Evolutionary conservation across 169 alveolate species (phyloP), one percentile per base, ranked within the genome.

Genomic region (Neospora caninum): DNA sequence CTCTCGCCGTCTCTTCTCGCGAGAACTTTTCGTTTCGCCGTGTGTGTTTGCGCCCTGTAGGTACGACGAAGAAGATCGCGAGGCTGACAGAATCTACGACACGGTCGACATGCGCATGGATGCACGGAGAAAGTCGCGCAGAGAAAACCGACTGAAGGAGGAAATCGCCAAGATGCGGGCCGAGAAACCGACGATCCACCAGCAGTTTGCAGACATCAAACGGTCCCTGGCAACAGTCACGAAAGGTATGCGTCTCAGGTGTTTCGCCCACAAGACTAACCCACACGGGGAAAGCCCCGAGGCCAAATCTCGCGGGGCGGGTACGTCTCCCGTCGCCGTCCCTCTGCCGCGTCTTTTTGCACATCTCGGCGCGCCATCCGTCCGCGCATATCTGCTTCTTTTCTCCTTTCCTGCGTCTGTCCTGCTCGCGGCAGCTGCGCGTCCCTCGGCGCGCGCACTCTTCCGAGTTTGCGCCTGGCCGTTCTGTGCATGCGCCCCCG

Each of bases 41-140:
- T n/a, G n/a, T n/a, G n/a, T 36, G 34, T 38, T 91, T 27, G 38
- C 64, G 36, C 80, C 38, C 43, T 49, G 49, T 80, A 96, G 97
- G 93, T 98, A 98, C 93, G 99, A 98, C 93, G 99, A 98, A 49
- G 99, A 98, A 83, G 99, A 98, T 92, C 87, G 95, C 70, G 98
- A 98, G 91, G 99, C 99, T 25, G 99, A 98, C 93, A 97, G 95
- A 78, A 97, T 98, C 34, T 98, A 98, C 96, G 98, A 98, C 36
- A 94, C 96, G 78, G 97, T 98, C 53, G 99, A 98, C 95, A 96
- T 96, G 70, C 97, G 98, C 87, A 97, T 98, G 98, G 98, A 97
- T 95, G 98, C 97, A 45, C 96, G 99, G 92, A 96, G 99, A 88
- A 97, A 97, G 94, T 92, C 94, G 91, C 97, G 98, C 88, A 96